phyloP scores from a whole-genome alignment of 805 yeast genomes.

The Spathaspora sp. region DNA sequence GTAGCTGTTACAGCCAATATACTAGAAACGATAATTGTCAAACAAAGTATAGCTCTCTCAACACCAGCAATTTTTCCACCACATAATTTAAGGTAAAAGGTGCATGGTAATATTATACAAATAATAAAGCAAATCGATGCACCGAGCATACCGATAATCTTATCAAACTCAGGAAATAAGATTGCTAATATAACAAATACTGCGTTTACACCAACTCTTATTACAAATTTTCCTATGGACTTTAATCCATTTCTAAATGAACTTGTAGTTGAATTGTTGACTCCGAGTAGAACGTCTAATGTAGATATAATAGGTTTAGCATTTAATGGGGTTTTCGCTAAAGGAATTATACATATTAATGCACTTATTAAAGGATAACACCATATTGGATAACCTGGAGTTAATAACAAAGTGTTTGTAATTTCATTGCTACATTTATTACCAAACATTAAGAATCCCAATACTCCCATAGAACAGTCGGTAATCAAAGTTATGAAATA shows the following conservation, averaged over 20 bases:
- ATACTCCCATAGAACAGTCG: constrained; percentile 59
- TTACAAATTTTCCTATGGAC: constrained; percentile 14
- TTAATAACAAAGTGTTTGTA: constrained; percentile 44
- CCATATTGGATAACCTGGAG: constrained; percentile 48
- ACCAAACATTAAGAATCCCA: constrained; percentile 66
- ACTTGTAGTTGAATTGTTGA: constrained; percentile 5
- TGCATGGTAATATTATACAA: constrained; percentile 74
- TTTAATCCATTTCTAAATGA: constrained; percentile 6
- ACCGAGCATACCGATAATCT: constrained; percentile 77
- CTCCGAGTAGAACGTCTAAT: constrained; percentile 48
- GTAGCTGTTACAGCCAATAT: constrained; percentile 59
- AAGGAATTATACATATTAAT: constrained; percentile 75
- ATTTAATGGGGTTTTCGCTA: constrained; percentile 80
- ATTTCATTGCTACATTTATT: constrained; percentile 46
- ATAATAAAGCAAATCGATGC: constrained; percentile 75
- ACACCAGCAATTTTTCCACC: constrained; percentile 33
- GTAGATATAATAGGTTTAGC: constrained; percentile 80
- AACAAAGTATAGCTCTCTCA: constrained; percentile 38
- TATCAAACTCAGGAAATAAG: constrained; percentile 74
- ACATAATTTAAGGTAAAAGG: constrained; percentile 64
- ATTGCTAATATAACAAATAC: constrained; percentile 58
- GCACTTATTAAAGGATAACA: constrained; percentile 51
- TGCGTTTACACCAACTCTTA: constrained; percentile 46
- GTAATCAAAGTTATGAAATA: constrained; percentile 58
- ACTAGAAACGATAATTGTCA: constrained; percentile 43